A percentile compares a stretch with the other conserved stretches of the same genome.
These are phyloP conservation scores for Macrolepiota dolichaula DNA, from an alignment of 768 basidiomycete genomes.

Conservation along the genomic window DNA sequence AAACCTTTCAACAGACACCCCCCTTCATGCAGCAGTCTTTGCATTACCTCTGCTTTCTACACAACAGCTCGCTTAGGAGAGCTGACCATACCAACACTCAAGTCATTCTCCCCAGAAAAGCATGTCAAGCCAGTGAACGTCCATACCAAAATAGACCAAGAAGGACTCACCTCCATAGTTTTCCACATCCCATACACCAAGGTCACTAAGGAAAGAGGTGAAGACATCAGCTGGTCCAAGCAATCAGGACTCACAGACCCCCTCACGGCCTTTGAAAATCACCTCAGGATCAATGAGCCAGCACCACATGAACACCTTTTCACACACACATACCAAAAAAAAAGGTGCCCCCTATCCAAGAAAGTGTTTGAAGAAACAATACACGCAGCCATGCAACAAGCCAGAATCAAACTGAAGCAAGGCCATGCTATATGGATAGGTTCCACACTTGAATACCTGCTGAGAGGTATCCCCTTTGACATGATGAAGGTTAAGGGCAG, in stretches of 20 bases:
- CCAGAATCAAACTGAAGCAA: conserved; percentile 12
- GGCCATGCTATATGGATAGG: conserved; percentile 26
- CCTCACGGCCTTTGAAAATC: conserved; percentile 15
- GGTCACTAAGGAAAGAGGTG: not conserved
- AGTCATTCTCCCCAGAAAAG: conserved; percentile 21
- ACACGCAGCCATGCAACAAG: conserved; percentile 8
- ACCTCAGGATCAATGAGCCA: conserved; percentile 23
- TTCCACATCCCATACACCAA: conserved; percentile 29
- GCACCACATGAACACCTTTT: conserved; percentile 13
- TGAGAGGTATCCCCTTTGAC: conserved; percentile 30
- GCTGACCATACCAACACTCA: conserved; percentile 30
- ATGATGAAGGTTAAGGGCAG: conserved; percentile 29
- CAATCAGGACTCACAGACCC: conserved; percentile 19
- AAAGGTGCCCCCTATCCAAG: conserved; percentile 22
- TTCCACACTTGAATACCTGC: conserved; percentile 31
- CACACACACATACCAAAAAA: not conserved
- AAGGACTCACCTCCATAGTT: conserved; percentile 21
- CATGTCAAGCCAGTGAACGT: conserved; percentile 28
- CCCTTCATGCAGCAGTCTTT: conserved; percentile 30
- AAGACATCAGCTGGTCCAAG: conserved; percentile 8
- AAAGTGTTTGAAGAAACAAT: conserved; percentile 20
- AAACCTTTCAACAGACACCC: conserved; percentile 21
- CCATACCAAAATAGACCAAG: conserved; percentile 14
- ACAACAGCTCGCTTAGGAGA: conserved; percentile 29
- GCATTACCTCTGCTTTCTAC: conserved; percentile 37